Percentiles rank a stretch among this genome's conserved stretches.
Conservation (phyloP, 306 rosid species). For the Quercus glauca region DNA sequence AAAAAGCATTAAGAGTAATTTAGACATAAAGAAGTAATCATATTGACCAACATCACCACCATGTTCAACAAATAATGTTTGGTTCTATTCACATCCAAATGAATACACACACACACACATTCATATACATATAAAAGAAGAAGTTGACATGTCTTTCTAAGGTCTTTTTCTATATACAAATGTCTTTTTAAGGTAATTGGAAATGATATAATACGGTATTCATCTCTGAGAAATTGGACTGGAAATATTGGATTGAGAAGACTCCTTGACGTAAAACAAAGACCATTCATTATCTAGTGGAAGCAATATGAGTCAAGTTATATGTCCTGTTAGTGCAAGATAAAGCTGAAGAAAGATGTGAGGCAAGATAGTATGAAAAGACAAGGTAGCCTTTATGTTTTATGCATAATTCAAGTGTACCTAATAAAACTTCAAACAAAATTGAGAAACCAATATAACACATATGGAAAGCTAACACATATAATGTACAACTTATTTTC, state of each 20-base stretch:
- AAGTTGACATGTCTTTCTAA: not conserved
- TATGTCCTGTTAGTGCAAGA: not conserved
- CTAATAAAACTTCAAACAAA: not conserved
- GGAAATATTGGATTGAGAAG: not conserved
- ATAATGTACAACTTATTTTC: not conserved
- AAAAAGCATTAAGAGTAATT: not conserved
- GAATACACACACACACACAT: not conserved
- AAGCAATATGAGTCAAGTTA: not conserved
- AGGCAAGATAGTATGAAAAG: not conserved
- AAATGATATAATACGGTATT: not conserved
- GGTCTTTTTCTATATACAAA: not conserved
- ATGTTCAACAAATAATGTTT: not conserved
- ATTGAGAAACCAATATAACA: constrained; percentile 1
- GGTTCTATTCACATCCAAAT: not conserved
- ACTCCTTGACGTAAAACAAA: not conserved
- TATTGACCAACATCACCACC: not conserved
- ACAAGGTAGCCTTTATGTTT: not conserved
- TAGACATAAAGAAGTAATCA: not conserved
- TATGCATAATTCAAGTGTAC: not conserved
- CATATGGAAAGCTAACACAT: not conserved
- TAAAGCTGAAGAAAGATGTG: not conserved
- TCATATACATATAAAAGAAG: too few relatives aligned
- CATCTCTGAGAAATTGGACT: not conserved
- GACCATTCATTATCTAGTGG: not conserved
- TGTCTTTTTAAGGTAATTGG: not conserved